Evolutionary conservation across 768 basidiomycete species (phyloP).

Genomic region (Pisolithus tinctorius): DNA sequence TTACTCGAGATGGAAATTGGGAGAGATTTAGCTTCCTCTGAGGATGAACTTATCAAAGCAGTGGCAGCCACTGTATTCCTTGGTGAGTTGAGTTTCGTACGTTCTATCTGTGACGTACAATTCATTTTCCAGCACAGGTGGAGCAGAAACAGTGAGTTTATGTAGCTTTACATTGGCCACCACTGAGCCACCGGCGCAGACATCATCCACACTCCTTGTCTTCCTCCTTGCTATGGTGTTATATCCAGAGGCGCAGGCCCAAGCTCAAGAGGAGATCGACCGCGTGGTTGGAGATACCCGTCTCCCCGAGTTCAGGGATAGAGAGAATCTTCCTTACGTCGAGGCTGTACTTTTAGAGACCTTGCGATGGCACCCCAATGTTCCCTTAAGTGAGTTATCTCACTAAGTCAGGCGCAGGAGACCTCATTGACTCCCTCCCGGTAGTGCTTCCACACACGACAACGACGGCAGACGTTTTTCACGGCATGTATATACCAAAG

Average conservation of each 20-base stretch:
- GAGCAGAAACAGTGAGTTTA: conserved; percentile 3
- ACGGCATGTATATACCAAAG: conserved; percentile 45
- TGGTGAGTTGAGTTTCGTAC: conserved; percentile 7
- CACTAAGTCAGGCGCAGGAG: neutral
- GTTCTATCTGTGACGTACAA: neutral
- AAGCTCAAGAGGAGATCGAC: conserved; percentile 13
- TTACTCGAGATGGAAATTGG: conserved; percentile 6
- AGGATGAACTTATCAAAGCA: conserved; percentile 12
- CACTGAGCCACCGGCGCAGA: conserved; percentile 5
- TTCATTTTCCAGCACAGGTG: conserved; percentile 4
- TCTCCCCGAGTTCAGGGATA: conserved; percentile 12
- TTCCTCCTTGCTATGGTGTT: conserved; percentile 17
- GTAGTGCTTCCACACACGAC: conserved; percentile 23
- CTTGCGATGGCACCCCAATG: conserved; percentile 16
- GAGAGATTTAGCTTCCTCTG: neutral
- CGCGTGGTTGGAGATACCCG: conserved; percentile 13
- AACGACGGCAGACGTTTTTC: conserved; percentile 35
- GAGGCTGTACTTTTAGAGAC: conserved; percentile 18
- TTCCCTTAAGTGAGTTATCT: conserved; percentile 14
- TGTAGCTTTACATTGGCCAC: neutral
- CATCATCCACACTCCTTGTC: conserved; percentile 6
- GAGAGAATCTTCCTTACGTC: conserved; percentile 12
- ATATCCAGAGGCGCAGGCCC: conserved; percentile 17
- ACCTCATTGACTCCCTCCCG: no score
- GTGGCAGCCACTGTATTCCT: conserved; percentile 18